These are phyloP conservation scores for Chalaropsis thielavioides DNA, from an alignment of 2,329 filamentous ascomycete genomes.

Conservation along the genomic window DNA sequence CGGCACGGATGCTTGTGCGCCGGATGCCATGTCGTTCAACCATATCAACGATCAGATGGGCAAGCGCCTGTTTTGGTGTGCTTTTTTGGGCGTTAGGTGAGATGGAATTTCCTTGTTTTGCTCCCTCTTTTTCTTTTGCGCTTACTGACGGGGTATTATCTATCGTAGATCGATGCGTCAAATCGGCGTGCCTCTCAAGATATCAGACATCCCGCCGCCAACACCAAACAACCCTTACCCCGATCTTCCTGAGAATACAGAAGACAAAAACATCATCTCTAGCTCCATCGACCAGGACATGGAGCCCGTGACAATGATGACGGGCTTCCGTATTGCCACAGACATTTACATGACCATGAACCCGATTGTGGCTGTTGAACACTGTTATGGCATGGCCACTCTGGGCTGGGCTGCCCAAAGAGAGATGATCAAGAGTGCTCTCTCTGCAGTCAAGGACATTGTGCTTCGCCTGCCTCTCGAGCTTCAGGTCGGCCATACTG, in stretches of 20 bases:
- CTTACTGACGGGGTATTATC: constrained; percentile 19
- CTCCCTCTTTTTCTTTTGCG: neutral
- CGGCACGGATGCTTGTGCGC: constrained; percentile 27
- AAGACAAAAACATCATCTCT: constrained; percentile 66
- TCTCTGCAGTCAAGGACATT: constrained; percentile 54
- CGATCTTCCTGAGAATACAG: constrained; percentile 64
- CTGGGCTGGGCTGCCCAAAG: constrained; percentile 69
- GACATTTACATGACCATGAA: constrained; percentile 72
- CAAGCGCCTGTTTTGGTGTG: constrained; percentile 71
- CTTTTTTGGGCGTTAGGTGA: constrained; percentile 58
- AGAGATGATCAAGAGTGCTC: constrained; percentile 53
- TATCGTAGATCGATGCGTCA: constrained; percentile 57
- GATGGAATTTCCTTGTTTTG: constrained; percentile 18
- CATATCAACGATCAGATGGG: constrained; percentile 59
- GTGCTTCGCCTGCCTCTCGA: constrained; percentile 54
- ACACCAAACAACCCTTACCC: constrained; percentile 65
- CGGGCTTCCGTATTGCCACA: constrained; percentile 69
- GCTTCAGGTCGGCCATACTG: constrained; percentile 39
- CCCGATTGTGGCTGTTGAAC: constrained; percentile 60
- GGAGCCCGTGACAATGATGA: constrained; percentile 52
- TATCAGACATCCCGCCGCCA: constrained; percentile 60
- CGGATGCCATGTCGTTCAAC: constrained; percentile 40
- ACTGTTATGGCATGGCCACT: constrained; percentile 65
- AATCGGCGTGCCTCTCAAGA: constrained; percentile 54
- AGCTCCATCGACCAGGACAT: constrained; percentile 56